Evolutionary conservation across 1,284 basidiomycete genomes (phyloP).

Genomic region (Schizophyllum commune): DNA sequence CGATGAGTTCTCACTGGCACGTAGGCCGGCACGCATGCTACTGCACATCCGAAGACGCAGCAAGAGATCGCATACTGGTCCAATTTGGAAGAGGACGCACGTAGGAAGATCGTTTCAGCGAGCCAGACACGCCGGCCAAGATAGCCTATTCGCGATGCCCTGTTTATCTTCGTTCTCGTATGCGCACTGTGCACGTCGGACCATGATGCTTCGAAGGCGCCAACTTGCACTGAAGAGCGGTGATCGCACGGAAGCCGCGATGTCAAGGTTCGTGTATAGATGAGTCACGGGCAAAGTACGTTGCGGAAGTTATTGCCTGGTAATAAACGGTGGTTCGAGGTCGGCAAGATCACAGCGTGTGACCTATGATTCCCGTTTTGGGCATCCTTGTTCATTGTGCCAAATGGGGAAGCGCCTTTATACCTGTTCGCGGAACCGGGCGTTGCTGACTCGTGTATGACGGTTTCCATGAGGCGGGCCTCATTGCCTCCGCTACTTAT

Average conservation of each 20-base stretch:
- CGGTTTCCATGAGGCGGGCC: background rate
- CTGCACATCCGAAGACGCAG: conserved; percentile 50
- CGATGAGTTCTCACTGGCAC: conserved; percentile 3
- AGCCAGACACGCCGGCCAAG: conserved; percentile 15
- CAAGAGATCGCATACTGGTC: conserved; percentile 54
- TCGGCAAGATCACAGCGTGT: too few relatives aligned
- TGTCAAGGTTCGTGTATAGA: too few relatives aligned
- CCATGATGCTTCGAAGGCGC: too few relatives aligned
- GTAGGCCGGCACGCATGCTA: conserved; percentile 43
- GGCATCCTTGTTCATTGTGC: background rate
- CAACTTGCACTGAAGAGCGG: too few relatives aligned
- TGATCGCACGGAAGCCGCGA: too few relatives aligned
- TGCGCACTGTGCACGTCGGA: too few relatives aligned
- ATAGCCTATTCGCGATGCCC: background rate
- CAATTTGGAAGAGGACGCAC: conserved; percentile 47
- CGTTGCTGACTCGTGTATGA: background rate
- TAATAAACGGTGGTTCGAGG: too few relatives aligned
- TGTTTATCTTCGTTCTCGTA: background rate
- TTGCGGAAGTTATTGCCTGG: too few relatives aligned
- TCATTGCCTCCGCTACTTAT: background rate
- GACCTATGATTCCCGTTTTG: background rate
- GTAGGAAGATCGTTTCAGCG: conserved; percentile 43
- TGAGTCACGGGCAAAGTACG: too few relatives aligned
- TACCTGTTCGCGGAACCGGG: background rate
- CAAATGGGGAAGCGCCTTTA: background rate